Evolutionary conservation across 2,329 filamentous ascomycete species (phyloP), one percentile per base, ranked within the genome.

Genomic region (Diaporthe destruens): DNA sequence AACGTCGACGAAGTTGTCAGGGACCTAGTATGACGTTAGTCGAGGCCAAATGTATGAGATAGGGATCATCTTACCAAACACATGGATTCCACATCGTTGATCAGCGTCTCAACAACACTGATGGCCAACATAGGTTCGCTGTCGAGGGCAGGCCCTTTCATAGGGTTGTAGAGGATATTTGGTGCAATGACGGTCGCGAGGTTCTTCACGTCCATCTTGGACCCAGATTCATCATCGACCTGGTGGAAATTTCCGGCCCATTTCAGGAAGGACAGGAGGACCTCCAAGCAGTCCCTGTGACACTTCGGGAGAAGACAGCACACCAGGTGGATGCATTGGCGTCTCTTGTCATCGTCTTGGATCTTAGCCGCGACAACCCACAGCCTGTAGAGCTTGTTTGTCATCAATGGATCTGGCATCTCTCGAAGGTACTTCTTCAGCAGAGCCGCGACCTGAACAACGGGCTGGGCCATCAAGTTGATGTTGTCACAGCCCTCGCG

Each of bases 191-290:
- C 96, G 3, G 97, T 98, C 4, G 96, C 94, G 75, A 99, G 88
- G 79, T 99, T 99, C 85, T 97, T 95, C 69, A 97, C 93, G 81
- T 99, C 96, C 96, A 99, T 99, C 87, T 98, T 98, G 77, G 96
- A 98, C 34, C 96, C 96, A 29, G 93, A 93, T 80, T 99, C 96
- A 79, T 99, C 96, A 78, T 99, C 96, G 18, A 99, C 92, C 79
- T 98, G 95, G 75, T 97, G 96, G 85, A 99, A 99, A 1, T 95
- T 98, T 6, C 95, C 95, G 6, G 95, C 94, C 96, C 96, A 99
- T 79, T 98, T 98, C 59, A 99, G 87, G 87, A 99, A 99, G 66
- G 92, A 93, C 84, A 98, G 98, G 1, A 99, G 84, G 54, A 99
- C 95, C 83, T 99, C 96, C 82, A 99, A 91, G 23, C 93, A 95